Evolutionary conservation across 2,329 filamentous ascomycete species (phyloP).

Genomic region (Colletotrichum higginsianum): DNA sequence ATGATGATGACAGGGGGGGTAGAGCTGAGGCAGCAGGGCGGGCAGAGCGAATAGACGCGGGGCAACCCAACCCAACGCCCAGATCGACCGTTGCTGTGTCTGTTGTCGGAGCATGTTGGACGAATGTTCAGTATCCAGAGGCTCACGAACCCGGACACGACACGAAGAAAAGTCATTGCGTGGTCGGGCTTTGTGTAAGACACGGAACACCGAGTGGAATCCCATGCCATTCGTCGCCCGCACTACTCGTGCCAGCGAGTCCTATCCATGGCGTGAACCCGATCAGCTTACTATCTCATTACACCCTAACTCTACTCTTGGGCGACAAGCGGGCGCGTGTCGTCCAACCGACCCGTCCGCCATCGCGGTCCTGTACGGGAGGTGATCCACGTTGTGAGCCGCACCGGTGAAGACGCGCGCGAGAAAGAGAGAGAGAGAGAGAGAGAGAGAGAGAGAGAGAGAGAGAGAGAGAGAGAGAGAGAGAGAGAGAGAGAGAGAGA

Average conservation of each 20-base stretch:
- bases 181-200: conserved; percentile 4
- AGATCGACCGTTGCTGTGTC: not conserved
- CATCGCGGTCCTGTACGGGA: not conserved
- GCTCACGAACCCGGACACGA: not conserved
- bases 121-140: not conserved
- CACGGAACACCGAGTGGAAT: conserved; percentile 5
- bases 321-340: no score
- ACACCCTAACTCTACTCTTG: not conserved
- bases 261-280: not conserved
- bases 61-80: not conserved
- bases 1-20: conserved; percentile 7
- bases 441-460: not conserved
- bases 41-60: not conserved
- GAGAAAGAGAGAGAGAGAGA: not conserved
- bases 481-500: not conserved
- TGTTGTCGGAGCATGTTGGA: not conserved
- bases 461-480: not conserved
- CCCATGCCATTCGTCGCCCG: not conserved
- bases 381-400: not conserved
- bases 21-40: not conserved
- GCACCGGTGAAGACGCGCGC: not conserved
- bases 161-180: not conserved
- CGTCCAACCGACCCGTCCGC: not conserved
- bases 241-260: conserved; percentile 10
- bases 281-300: not conserved